These are phyloP conservation scores for Xylariaceae sp. DNA, from an alignment of 2,329 filamentous ascomycete genomes.

Conservation along the genomic window DNA sequence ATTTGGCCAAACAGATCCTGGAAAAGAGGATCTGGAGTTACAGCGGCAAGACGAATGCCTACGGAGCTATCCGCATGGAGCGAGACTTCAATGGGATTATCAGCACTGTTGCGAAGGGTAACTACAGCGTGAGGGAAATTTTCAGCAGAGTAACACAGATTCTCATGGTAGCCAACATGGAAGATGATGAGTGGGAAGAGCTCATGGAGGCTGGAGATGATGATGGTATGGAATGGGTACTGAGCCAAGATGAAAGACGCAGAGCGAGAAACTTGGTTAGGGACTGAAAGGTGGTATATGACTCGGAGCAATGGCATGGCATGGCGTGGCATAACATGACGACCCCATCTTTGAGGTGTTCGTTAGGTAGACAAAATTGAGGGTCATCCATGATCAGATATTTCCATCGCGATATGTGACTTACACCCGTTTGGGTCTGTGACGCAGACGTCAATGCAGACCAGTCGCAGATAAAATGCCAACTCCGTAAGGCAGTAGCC, in stretches of 20 bases:
- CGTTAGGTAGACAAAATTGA: no score
- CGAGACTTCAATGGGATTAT: constrained; percentile 69
- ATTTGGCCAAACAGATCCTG: constrained; percentile 67
- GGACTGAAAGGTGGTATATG: constrained; percentile 12
- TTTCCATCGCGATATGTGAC: no score
- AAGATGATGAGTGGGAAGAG: constrained; percentile 77
- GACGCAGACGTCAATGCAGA: no score
- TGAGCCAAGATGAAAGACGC: constrained; percentile 59
- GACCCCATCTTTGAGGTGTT: no score
- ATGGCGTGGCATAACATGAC: no score
- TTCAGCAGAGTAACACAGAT: constrained; percentile 68
- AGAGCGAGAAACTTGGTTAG: constrained; percentile 59
- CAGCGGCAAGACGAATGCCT: constrained; percentile 71
- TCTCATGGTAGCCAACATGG: constrained; percentile 72
- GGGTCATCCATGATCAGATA: no score
- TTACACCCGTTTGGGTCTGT: no score
- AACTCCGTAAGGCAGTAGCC: no score
- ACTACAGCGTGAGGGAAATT: constrained; percentile 63
- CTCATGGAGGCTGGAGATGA: constrained; percentile 44
- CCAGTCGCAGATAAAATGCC: no score
- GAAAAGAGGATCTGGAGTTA: constrained; percentile 86
- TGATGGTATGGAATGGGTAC: constrained; percentile 57
- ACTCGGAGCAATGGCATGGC: neutral
- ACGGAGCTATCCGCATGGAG: constrained; percentile 67
- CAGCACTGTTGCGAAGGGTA: constrained; percentile 52